These are phyloP conservation scores for Leucocoprinus birnbaumii DNA, from an alignment of 768 basidiomycete species.

Conservation along the genomic window DNA sequence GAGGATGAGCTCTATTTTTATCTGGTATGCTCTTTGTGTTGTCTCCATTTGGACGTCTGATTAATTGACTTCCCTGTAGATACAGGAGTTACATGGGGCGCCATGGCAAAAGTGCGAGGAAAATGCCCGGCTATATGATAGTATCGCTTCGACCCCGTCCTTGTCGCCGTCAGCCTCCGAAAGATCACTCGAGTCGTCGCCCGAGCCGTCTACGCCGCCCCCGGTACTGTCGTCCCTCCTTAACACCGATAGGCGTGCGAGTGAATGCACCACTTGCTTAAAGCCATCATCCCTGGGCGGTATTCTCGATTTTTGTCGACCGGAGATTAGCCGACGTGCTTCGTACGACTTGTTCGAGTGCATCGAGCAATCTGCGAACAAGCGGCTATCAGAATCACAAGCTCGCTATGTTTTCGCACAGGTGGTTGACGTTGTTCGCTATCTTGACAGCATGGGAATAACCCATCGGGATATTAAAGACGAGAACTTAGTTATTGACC, in stretches of 20 bases:
- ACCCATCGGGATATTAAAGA: conserved; percentile 97
- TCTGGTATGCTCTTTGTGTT: conserved; percentile 46
- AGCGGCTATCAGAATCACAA: conserved; percentile 73
- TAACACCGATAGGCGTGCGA: not conserved
- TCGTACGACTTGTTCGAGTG: conserved; percentile 95
- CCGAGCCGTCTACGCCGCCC: conserved; percentile 26
- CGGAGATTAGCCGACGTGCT: conserved; percentile 61
- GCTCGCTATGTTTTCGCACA: conserved; percentile 85
- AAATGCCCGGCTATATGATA: conserved; percentile 18
- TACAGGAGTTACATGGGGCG: conserved; percentile 90
- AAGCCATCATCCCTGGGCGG: conserved; percentile 17
- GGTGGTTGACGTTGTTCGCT: conserved; percentile 80
- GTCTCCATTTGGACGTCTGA: not conserved
- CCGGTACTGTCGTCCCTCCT: conserved; percentile 9
- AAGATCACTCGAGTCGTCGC: conserved; percentile 22
- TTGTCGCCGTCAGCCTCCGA: conserved; percentile 46
- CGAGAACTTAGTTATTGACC: conserved; percentile 86
- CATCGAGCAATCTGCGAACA: conserved; percentile 83
- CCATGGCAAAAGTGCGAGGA: conserved; percentile 68
- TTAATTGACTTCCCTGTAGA: conserved; percentile 38
- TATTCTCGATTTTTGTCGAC: conserved; percentile 9
- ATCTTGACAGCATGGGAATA: conserved; percentile 80
- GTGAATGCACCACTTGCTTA: not conserved
- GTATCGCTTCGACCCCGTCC: conserved; percentile 42
- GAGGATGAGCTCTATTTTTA: conserved; percentile 87